A percentile compares a stretch with the other conserved stretches of the same genome.
Evolutionary conservation across 2,329 filamentous ascomycete genomes (phyloP).

Genomic region (Fusarium pseudocircinatum): DNA sequence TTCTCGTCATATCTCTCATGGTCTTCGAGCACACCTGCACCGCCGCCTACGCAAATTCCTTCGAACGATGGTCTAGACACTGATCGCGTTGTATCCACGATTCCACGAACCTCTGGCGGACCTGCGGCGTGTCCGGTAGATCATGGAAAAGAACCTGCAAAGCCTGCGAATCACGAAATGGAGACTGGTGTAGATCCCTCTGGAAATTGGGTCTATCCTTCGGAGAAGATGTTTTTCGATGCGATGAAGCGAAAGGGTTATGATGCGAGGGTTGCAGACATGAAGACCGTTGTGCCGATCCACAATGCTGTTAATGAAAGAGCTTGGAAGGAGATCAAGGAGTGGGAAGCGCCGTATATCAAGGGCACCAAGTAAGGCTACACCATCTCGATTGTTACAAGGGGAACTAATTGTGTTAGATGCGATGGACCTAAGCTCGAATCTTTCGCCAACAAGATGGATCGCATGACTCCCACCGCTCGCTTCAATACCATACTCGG

Average conservation of each 20-base stretch:
- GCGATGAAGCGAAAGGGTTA: conserved; percentile 93
- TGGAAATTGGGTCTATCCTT: conserved; percentile 98
- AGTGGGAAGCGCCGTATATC: conserved; percentile 81
- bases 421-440: conserved; percentile 83
- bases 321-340: conserved; percentile 90
- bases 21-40: conserved; percentile 45
- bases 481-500: conserved; percentile 84
- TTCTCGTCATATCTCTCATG: conserved; percentile 55
- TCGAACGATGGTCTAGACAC: conserved; percentile 61
- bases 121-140: conserved; percentile 52
- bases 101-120: conserved; percentile 69
- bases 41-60: conserved; percentile 5
- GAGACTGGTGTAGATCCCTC: conserved; percentile 78
- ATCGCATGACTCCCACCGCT: conserved; percentile 80
- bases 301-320: conserved; percentile 99
- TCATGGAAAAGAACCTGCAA: conserved; percentile 43
- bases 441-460: conserved; percentile 80
- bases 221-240: conserved; percentile 97
- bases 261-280: conserved; percentile 75
- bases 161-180: conserved; percentile 75
- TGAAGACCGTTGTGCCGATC: conserved; percentile 93
- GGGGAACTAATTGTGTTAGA: conserved; percentile 35
- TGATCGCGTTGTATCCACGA: conserved; percentile 80
- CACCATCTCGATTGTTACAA: fast-evolving
- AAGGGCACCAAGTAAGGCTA: conserved; percentile 64